Conservation (phyloP, 768 basidiomycete species). For the Trametopsis cervina region DNA sequence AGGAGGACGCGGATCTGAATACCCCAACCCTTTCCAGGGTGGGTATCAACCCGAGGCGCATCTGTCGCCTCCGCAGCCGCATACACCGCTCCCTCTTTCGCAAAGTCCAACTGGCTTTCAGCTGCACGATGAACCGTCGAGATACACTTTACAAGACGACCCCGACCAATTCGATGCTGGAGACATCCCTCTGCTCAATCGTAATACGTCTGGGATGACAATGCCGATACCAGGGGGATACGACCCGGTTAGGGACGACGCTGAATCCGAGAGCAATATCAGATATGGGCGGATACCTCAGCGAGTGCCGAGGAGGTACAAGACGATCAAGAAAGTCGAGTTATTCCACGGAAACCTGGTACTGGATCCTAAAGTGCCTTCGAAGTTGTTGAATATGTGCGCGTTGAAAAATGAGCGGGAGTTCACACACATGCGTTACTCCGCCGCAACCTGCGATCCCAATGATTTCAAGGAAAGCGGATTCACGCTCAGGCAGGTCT, state of each 20-base stretch:
- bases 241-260: slow-evolving; percentile 25
- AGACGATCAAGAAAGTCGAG: slow-evolving; percentile 92
- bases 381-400: slow-evolving; percentile 86
- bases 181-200: slow-evolving; percentile 57
- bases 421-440: slow-evolving; percentile 94
- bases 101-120: slow-evolving; percentile 26
- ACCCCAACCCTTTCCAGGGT: slow-evolving; percentile 14
- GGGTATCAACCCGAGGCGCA: neutral
- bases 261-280: slow-evolving; percentile 47
- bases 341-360: slow-evolving; percentile 94
- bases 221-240: slow-evolving; percentile 41
- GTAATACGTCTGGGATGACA: slow-evolving; percentile 22
- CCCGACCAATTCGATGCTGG: slow-evolving; percentile 41
- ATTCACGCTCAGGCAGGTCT: slow-evolving; percentile 85
- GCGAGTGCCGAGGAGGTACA: slow-evolving; percentile 81
- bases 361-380: slow-evolving; percentile 81
- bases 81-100: slow-evolving; percentile 7
- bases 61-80: slow-evolving; percentile 2
- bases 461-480: slow-evolving; percentile 79
- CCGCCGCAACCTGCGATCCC: slow-evolving; percentile 93
- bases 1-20: slow-evolving; percentile 12
- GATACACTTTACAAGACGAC: slow-evolving; percentile 23
- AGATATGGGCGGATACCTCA: slow-evolving; percentile 90
- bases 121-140: slow-evolving; percentile 30
- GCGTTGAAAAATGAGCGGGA: slow-evolving; percentile 73